Conservation (phyloP, 768 basidiomycete species). For the Lentinula sp. region DNA sequence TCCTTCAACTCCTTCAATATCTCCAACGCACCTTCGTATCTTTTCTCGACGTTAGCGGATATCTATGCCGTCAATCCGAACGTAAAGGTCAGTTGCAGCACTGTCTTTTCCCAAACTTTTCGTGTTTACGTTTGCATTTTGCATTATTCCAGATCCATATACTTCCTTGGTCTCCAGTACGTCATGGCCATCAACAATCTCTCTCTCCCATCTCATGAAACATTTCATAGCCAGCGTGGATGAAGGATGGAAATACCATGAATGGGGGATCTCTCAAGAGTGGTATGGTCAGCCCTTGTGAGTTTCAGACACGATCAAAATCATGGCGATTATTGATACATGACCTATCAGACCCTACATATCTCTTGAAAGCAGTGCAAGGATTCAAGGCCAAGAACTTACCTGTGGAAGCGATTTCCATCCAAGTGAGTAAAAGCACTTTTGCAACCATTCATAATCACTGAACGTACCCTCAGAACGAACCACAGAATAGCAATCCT, state of each 20-base stretch:
- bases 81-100: neutral
- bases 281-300: constrained; percentile 42
- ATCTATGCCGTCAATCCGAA: constrained; percentile 12
- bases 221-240: constrained; percentile 60
- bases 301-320: constrained; percentile 13
- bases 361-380: constrained; percentile 70
- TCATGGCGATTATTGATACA: neutral
- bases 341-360: constrained; percentile 49
- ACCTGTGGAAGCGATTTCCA: constrained; percentile 52
- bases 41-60: constrained; percentile 23
- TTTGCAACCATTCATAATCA: neutral
- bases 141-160: constrained; percentile 40
- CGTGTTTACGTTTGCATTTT: neutral
- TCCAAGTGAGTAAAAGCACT: constrained; percentile 27
- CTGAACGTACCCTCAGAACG: constrained; percentile 12
- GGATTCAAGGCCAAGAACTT: constrained; percentile 61
- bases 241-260: constrained; percentile 66
- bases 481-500: constrained; percentile 9
- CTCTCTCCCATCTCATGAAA: neutral
- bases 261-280: constrained; percentile 56
- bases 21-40: constrained; percentile 22
- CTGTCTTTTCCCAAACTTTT: neutral
- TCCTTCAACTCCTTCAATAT: constrained; percentile 20
- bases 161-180: constrained; percentile 71
- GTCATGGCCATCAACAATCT: constrained; percentile 7